Percentiles rank a stretch among this genome's conserved stretches.
Conservation (phyloP, 106 monocot genomes). For the Platanthera guangdongensis region DNA sequence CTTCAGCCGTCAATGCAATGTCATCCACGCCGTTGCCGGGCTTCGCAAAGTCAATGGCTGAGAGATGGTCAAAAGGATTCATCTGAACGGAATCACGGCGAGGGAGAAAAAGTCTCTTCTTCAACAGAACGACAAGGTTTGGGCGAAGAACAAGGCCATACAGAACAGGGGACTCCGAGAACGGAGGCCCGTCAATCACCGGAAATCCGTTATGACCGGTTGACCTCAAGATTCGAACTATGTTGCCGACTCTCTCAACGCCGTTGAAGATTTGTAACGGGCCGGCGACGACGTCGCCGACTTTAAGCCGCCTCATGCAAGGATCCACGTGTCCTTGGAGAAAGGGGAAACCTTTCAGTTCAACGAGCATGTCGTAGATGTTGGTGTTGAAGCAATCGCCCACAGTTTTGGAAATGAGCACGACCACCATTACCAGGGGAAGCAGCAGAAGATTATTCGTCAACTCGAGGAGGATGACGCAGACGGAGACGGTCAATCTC, state of each 20-base stretch:
- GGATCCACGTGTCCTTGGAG: slow-evolving; percentile 39
- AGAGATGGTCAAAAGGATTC: slow-evolving; percentile 9
- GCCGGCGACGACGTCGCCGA: slow-evolving; percentile 40
- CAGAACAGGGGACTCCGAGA: slow-evolving; percentile 25
- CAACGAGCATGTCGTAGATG: slow-evolving; percentile 39
- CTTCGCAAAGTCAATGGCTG: slow-evolving; percentile 37
- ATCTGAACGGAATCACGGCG: neutral
- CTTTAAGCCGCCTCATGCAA: slow-evolving; percentile 42
- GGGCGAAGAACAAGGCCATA: slow-evolving; percentile 43
- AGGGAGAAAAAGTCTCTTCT: slow-evolving; percentile 32
- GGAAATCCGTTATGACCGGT: slow-evolving; percentile 27
- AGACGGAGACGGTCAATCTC: slow-evolving; percentile 29
- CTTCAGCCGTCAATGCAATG: slow-evolving; percentile 22
- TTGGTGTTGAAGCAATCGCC: slow-evolving; percentile 44
- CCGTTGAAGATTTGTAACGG: slow-evolving; percentile 42
- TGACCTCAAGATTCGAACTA: slow-evolving; percentile 34
- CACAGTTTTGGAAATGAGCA: slow-evolving; percentile 39
- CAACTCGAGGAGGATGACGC: slow-evolving; percentile 26
- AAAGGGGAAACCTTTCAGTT: slow-evolving; percentile 42
- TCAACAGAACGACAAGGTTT: slow-evolving; percentile 50
- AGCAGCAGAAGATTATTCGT: slow-evolving; percentile 29
- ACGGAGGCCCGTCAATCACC: slow-evolving; percentile 29
- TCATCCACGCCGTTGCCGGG: slow-evolving; percentile 27
- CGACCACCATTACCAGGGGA: slow-evolving; percentile 26
- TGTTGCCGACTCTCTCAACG: slow-evolving; percentile 42